These are phyloP conservation scores for Globisporangium parvum DNA, from an alignment of 352 stramenopile species.

Conservation along the genomic window DNA sequence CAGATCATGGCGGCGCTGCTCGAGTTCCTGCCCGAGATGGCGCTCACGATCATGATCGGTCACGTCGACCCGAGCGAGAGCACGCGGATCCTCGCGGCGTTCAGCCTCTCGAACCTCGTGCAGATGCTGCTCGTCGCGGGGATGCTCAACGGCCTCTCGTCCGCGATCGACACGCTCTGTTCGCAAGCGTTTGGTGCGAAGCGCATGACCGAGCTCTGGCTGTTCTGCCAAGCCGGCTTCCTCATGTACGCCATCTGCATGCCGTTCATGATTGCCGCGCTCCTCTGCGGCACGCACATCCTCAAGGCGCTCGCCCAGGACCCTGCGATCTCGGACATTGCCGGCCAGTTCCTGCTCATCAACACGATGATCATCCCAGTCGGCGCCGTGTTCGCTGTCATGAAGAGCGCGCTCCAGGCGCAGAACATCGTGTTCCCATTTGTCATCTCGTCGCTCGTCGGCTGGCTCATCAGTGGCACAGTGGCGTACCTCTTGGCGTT, in stretches of 20 bases:
- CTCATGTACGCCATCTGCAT: slow-evolving; percentile 16
- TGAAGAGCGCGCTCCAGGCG: slow-evolving; percentile 25
- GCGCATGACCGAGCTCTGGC: slow-evolving; percentile 28
- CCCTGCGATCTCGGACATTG: slow-evolving; percentile 16
- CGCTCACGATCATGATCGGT: slow-evolving; percentile 33
- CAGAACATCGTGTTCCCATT: slow-evolving; percentile 35
- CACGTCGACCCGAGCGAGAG: slow-evolving; percentile 22
- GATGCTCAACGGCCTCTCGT: slow-evolving; percentile 19
- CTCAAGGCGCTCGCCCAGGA: slow-evolving; percentile 30
- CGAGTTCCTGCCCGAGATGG: slow-evolving; percentile 28
- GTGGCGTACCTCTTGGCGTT: slow-evolving; percentile 34
- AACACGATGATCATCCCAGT: slow-evolving; percentile 19
- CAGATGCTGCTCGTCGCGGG: slow-evolving; percentile 15
- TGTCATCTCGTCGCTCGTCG: slow-evolving; percentile 17
- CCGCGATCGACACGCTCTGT: slow-evolving; percentile 30
- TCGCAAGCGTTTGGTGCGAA: slow-evolving; percentile 32
- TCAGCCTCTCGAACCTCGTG: slow-evolving; percentile 16
- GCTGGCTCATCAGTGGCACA: slow-evolving; percentile 13
- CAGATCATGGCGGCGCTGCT: slow-evolving; percentile 26
- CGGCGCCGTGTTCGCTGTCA: slow-evolving; percentile 15
- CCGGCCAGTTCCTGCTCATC: slow-evolving; percentile 19
- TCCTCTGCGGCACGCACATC: slow-evolving; percentile 21
- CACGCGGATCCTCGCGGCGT: slow-evolving; percentile 30
- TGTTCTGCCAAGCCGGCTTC: slow-evolving; percentile 33
- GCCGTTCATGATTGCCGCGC: slow-evolving; percentile 6